Conservation (phyloP, 768 basidiomycete genomes). For the Termitomyces sp. region DNA sequence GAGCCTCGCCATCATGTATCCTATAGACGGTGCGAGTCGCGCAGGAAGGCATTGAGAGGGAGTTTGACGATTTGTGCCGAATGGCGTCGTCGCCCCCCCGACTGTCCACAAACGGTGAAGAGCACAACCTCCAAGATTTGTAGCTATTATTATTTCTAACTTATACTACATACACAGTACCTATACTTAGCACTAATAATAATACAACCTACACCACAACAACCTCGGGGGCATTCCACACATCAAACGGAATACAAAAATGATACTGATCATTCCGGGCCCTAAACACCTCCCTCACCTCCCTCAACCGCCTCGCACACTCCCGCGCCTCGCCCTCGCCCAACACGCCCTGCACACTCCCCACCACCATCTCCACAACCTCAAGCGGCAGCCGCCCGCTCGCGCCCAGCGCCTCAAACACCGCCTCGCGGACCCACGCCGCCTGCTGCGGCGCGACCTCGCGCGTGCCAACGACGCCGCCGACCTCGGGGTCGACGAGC, state of each 20-base stretch:
- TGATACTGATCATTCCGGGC: constrained; percentile 36
- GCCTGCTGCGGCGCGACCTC: constrained; percentile 50
- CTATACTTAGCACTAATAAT: no score
- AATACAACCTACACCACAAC: not conserved
- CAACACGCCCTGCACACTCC: constrained; percentile 34
- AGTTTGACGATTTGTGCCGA: no score
- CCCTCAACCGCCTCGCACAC: constrained; percentile 24
- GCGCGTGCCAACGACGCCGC: constrained; percentile 33
- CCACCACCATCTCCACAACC: constrained; percentile 35
- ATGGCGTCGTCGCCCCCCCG: no score
- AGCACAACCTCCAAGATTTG: no score
- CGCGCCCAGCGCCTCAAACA: constrained; percentile 27
- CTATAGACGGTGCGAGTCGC: no score
- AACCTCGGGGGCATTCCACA: constrained; percentile 29
- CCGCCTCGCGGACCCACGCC: constrained; percentile 33
- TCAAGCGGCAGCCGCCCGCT: constrained; percentile 34
- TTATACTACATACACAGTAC: no score
- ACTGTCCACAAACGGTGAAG: no score
- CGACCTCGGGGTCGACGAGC: constrained; percentile 43
- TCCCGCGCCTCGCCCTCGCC: constrained; percentile 28
- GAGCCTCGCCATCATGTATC: no score
- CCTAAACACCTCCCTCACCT: constrained; percentile 30
- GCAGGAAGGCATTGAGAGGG: no score
- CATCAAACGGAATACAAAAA: constrained; percentile 47
- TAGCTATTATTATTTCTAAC: no score